Evolutionary conservation across 805 yeast species (phyloP), one percentile per base, ranked within the genome.

Genomic region (Ogataea polymorpha): DNA sequence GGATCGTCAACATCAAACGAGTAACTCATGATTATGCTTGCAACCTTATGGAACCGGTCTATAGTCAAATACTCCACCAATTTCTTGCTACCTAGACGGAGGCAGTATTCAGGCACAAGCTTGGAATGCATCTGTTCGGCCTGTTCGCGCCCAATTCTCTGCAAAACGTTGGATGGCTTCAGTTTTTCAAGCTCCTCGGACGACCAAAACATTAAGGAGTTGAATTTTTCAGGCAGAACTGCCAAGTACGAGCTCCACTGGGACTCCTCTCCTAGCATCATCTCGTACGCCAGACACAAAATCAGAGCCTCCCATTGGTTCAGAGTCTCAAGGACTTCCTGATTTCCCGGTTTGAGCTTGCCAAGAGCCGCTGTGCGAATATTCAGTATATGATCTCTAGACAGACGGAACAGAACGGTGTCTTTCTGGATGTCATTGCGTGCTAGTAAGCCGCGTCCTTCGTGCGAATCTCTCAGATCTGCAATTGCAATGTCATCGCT

Each of bases 361-460:
- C 66, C 40, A 14, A 82, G 58, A 1, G 75, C 59, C 21, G 82
- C 75, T 8, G 80, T 82, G 13, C 72, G 74, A n/a, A 80, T 70
- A 50, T 81, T 79, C 36, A 91, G 53, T 6, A 84, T 59, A 0
- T 74, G 61, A 2, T 58, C 54, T 40, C 86, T 65, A 0, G 96
- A 91, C 21, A 93, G 72, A 28, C 75, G 69, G 59, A 90, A 87
- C 13, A 91, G 61, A 1, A 67, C 67, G 42, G 87, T 95, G 40
- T 75, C 89, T 35, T 66, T 62, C 3, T 55, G 57, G 15, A 91
- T 84, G 48, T 79, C 80, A 27, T 74, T 74, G 0, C 49, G 42
- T 2, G 96, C 95, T 4, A 80, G 56, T 7, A 91, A 58, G 4
- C 90, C 95, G 23, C 97, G 69, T 8, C 98, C 98, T 59, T 86